These are phyloP conservation scores for Tetraselmis striata DNA, from an alignment of 139 green algal genomes.

Conservation along the genomic window DNA sequence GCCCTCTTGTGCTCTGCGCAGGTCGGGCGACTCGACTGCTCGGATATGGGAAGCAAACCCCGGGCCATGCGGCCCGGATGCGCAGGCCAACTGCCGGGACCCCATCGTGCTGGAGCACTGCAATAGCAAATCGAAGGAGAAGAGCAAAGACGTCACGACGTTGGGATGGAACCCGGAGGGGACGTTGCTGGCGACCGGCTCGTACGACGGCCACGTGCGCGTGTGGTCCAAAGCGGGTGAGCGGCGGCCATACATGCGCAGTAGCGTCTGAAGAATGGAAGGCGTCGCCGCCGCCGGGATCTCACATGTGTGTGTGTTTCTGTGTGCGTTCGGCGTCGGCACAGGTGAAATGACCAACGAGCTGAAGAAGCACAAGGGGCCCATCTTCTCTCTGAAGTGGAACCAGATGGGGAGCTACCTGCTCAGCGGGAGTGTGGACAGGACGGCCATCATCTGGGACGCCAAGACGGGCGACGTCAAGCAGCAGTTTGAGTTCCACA, in stretches of 20 bases:
- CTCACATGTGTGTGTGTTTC: too few species aligned
- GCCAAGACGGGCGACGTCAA: constrained; percentile 53
- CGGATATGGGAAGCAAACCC: constrained; percentile 67
- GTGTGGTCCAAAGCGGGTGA: constrained; percentile 79
- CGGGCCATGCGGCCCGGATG: constrained; percentile 5
- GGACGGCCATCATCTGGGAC: constrained; percentile 78
- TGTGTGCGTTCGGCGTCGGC: too few species aligned
- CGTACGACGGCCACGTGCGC: constrained; percentile 74
- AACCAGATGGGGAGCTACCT: constrained; percentile 82
- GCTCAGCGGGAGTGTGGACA: constrained; percentile 81
- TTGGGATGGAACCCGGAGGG: constrained; percentile 87
- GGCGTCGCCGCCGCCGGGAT: too few species aligned
- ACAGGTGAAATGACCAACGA: constrained; percentile 68
- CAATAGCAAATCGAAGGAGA: constrained; percentile 29
- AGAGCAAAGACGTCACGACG: constrained; percentile 81
- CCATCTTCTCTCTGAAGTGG: constrained; percentile 91
- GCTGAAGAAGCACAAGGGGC: constrained; percentile 69
- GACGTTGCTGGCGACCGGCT: constrained; percentile 75
- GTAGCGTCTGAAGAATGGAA: too few species aligned
- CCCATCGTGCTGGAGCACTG: constrained; percentile 43
- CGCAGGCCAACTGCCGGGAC: neutral
- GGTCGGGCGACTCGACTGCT: constrained; percentile 72
- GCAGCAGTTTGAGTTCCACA: constrained; percentile 73
- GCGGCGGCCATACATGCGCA: too few species aligned
- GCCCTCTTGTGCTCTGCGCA: too few species aligned